Percentiles rank a stretch among this genome's conserved stretches.
These are phyloP conservation scores for Beauveria sp. DNA, from an alignment of 2,329 filamentous ascomycete species.

Conservation along the genomic window DNA sequence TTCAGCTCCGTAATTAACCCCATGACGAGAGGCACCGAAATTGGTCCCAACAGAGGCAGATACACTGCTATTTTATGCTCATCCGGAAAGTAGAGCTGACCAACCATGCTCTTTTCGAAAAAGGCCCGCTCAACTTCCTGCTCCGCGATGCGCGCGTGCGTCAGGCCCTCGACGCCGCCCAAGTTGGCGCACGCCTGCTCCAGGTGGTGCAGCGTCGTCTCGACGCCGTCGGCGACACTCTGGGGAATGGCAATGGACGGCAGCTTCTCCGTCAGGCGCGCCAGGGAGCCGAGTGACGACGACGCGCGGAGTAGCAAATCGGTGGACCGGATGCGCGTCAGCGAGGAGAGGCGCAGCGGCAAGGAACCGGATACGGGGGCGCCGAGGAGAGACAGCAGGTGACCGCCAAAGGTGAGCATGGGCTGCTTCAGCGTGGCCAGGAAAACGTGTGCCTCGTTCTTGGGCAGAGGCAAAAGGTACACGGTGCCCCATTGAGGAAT, in stretches of 20 bases:
- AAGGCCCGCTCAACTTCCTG: constrained; percentile 87
- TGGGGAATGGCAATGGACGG: constrained; percentile 86
- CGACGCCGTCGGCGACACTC: constrained; percentile 78
- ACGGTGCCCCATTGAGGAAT: constrained; percentile 90
- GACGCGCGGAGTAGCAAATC: constrained; percentile 83
- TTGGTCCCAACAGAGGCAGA: constrained; percentile 78
- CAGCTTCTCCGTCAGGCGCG: constrained; percentile 74
- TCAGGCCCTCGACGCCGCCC: constrained; percentile 57
- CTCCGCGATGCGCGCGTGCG: constrained; percentile 78
- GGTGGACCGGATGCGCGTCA: constrained; percentile 78
- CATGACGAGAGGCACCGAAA: constrained; percentile 84
- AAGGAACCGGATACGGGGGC: constrained; percentile 77
- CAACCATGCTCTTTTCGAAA: constrained; percentile 98
- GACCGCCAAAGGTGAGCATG: constrained; percentile 83
- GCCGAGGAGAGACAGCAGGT: constrained; percentile 81
- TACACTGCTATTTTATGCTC: constrained; percentile 98
- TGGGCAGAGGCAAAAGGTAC: constrained; percentile 46
- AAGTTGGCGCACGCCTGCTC: constrained; percentile 68
- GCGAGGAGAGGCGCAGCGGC: constrained; percentile 74
- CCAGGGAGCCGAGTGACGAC: constrained; percentile 87
- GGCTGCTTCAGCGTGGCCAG: constrained; percentile 64
- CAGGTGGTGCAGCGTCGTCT: constrained; percentile 70
- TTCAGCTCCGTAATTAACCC: constrained; percentile 75
- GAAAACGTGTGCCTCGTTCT: constrained; percentile 44
- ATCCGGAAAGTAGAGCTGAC: constrained; percentile 95